Evolutionary conservation across 192 early-diverging fungal species (phyloP).

Genomic region (Backusella tarrabulga): DNA sequence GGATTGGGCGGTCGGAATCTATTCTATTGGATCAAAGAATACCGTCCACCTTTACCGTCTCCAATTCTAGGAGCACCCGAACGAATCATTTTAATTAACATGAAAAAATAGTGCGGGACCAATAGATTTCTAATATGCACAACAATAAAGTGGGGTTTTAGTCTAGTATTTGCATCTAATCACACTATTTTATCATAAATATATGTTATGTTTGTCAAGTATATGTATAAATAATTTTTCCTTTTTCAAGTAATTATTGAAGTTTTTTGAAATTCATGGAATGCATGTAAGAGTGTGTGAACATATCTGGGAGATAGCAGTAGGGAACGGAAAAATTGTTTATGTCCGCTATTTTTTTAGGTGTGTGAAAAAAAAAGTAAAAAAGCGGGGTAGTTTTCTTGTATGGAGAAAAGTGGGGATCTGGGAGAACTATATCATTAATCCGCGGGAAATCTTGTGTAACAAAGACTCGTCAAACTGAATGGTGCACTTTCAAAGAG

Average conservation of each 20-base stretch:
- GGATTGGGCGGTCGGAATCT: not conserved
- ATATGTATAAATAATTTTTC: not conserved
- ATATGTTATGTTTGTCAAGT: not conserved
- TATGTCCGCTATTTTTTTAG: not conserved
- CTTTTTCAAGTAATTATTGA: not conserved
- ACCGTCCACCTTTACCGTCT: not conserved
- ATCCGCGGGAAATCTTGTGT: slow-evolving; percentile 1
- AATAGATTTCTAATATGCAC: not conserved
- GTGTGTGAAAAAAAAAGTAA: slow-evolving; percentile 1
- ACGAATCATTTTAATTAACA: slow-evolving; percentile 7
- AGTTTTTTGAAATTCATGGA: not conserved
- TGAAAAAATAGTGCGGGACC: not conserved
- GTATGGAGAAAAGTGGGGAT: not conserved
- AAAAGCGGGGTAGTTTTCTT: not conserved
- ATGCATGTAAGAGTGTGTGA: not conserved
- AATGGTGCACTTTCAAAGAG: not conserved
- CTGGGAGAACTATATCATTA: not conserved
- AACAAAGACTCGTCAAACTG: not conserved
- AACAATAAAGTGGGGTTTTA: not conserved
- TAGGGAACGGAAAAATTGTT: not conserved
- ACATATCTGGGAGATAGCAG: not conserved
- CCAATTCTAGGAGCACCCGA: not conserved
- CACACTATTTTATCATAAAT: not conserved
- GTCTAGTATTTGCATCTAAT: not conserved
- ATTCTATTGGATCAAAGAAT: slow-evolving; percentile 9